Conservation (phyloP, 371 early-diverging fungal species). For the Entomophthora muscae region DNA sequence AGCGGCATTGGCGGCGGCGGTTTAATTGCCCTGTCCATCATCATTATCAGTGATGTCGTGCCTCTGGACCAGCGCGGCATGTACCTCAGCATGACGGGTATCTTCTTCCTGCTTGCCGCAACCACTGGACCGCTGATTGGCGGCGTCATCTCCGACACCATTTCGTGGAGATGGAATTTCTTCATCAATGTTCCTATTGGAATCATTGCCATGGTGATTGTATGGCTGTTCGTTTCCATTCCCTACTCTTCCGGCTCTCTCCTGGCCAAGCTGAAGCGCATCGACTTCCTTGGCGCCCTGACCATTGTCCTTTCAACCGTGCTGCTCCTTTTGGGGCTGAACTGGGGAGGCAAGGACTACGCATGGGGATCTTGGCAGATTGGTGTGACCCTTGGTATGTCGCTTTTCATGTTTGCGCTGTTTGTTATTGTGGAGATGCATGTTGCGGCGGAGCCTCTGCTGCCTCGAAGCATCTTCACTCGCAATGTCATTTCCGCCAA, state of each 20-base stretch:
- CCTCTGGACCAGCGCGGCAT: constrained; percentile 19
- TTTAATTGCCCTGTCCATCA: constrained; percentile 37
- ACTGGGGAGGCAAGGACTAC: constrained; percentile 35
- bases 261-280: constrained; percentile 24
- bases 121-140: constrained; percentile 54
- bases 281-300: neutral
- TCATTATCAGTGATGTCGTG: constrained; percentile 32
- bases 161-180: constrained; percentile 43
- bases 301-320: constrained; percentile 10
- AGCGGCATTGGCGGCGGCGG: constrained; percentile 74
- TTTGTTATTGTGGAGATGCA: constrained; percentile 37
- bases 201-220: constrained; percentile 25
- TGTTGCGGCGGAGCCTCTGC: constrained; percentile 21
- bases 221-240: constrained; percentile 27
- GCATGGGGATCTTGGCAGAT: constrained; percentile 29
- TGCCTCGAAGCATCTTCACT: constrained; percentile 14
- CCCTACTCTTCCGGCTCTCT: constrained; percentile 21
- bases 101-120: constrained; percentile 33
- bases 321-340: constrained; percentile 29
- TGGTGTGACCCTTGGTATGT: constrained; percentile 32
- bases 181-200: constrained; percentile 56
- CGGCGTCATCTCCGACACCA: constrained; percentile 43
- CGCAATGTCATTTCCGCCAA: constrained; percentile 17
- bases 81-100: constrained; percentile 28
- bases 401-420: constrained; percentile 36